Percentiles rank a stretch among this genome's conserved stretches.
Conservation (phyloP, 768 basidiomycete species). For the Leucosporidium scottii region DNA sequence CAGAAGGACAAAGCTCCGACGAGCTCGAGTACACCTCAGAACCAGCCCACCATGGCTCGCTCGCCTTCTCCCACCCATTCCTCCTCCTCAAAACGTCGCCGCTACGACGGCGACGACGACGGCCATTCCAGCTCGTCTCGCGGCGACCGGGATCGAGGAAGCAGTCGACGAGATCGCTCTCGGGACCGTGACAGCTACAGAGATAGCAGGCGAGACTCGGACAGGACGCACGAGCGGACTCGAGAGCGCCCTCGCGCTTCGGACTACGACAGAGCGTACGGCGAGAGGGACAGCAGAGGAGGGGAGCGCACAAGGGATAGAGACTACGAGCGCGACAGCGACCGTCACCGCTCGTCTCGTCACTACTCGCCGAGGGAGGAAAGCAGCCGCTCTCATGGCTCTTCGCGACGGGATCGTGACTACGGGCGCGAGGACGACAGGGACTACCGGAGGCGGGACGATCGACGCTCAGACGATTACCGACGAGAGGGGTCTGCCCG, state of each 20-base stretch:
- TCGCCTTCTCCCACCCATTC: conserved; percentile 16
- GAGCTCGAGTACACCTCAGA: too few species aligned
- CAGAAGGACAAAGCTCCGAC: too few species aligned
- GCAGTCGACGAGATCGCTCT: background rate
- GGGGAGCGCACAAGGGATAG: background rate
- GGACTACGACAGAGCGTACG: background rate
- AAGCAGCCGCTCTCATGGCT: background rate
- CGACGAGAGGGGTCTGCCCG: background rate
- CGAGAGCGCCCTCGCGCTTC: background rate
- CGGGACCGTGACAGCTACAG: conserved; percentile 18
- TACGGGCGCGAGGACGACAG: conserved; percentile 19
- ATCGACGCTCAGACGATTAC: conserved; percentile 21
- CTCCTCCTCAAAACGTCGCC: conserved; percentile 22
- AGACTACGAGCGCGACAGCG: conserved; percentile 19
- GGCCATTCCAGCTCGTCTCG: background rate
- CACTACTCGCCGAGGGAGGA: conserved; percentile 1
- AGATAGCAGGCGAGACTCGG: conserved; percentile 4
- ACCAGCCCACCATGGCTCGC: conserved; percentile 12
- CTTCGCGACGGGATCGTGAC: conserved; percentile 25
- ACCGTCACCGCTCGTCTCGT: conserved; percentile 12
- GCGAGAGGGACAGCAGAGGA: background rate
- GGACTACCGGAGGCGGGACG: conserved; percentile 2
- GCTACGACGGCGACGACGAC: conserved; percentile 25
- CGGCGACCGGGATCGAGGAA: too few species aligned
- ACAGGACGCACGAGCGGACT: conserved; percentile 7